Evolutionary conservation across 78 protist species (phyloP).

Genomic region (Cyanophora paradoxa): DNA sequence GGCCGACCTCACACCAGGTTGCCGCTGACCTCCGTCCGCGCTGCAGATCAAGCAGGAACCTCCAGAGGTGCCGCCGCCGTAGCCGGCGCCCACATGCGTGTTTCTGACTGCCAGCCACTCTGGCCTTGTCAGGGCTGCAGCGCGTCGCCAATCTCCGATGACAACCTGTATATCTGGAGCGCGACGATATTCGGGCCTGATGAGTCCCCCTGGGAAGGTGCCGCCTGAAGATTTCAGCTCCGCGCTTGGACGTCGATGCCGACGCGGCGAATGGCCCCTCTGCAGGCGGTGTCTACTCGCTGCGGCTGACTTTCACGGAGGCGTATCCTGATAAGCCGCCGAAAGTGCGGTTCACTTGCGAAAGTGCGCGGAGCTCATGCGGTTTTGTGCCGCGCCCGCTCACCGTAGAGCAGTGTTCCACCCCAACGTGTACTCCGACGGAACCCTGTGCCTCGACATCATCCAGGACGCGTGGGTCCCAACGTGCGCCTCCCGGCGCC

Average conservation of each 20-base stretch:
- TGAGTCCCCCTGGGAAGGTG: conserved; percentile 62
- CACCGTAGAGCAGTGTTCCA: conserved; percentile 1
- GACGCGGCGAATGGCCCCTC: too few relatives aligned
- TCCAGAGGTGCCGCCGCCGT: too few relatives aligned
- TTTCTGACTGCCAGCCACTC: too few relatives aligned
- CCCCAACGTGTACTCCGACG: conserved; percentile 29
- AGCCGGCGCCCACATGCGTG: too few relatives aligned
- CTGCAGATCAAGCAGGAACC: too few relatives aligned
- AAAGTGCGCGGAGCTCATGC: conserved; percentile 19
- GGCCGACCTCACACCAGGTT: too few relatives aligned
- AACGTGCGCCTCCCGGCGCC: too few relatives aligned
- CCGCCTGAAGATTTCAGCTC: too few relatives aligned
- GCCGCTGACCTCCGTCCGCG: too few relatives aligned
- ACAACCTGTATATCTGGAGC: conserved; percentile 36
- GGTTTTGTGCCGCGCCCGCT: too few relatives aligned
- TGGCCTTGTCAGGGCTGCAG: conserved; percentile 22
- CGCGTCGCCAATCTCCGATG: conserved; percentile 15
- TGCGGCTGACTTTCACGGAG: conserved; percentile 23
- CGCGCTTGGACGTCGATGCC: too few relatives aligned
- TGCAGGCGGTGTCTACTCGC: conserved; percentile 29
- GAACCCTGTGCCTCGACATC: conserved; percentile 30
- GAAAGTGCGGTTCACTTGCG: conserved; percentile 18
- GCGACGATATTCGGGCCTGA: conserved; percentile 60
- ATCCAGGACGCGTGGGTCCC: conserved; percentile 40
- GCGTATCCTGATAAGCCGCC: conserved; percentile 44